Evolutionary conservation across 108 stramenopile genomes (phyloP).

Genomic region (Pseudonitzschia delicatissima): DNA sequence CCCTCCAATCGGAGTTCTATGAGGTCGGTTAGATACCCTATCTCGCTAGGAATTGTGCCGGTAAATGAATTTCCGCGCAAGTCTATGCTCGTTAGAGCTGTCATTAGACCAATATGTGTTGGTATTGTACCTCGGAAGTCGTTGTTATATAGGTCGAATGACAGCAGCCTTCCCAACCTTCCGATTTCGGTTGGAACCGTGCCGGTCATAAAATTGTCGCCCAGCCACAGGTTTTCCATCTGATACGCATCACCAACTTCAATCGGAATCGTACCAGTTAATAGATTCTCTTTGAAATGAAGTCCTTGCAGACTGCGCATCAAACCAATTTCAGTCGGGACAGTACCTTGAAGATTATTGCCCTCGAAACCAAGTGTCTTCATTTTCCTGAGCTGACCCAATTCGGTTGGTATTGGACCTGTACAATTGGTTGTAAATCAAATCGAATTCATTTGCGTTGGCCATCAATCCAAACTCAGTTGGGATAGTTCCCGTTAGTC

Average conservation of each 20-base stretch:
- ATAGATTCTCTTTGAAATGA: not conserved
- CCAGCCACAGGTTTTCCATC: not conserved
- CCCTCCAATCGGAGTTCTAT: not conserved
- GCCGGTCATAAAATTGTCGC: not conserved
- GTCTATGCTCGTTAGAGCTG: constrained; percentile 12
- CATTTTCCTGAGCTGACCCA: constrained; percentile 7
- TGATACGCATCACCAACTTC: not conserved
- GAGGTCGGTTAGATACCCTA: constrained; percentile 39
- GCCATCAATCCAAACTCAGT: constrained; percentile 44
- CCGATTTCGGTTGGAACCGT: constrained; percentile 3
- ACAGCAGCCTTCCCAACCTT: not conserved
- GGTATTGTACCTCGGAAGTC: constrained; percentile 45
- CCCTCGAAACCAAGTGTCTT: not conserved
- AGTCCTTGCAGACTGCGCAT: not conserved
- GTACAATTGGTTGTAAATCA: constrained; percentile 18
- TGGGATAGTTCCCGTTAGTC: constrained; percentile 41
- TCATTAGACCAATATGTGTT: constrained; percentile 30
- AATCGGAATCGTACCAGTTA: not conserved
- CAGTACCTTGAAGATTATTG: not conserved
- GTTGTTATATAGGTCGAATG: constrained; percentile 19
- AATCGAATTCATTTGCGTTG: constrained; percentile 36
- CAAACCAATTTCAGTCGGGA: not conserved
- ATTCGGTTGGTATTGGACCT: constrained; percentile 19
- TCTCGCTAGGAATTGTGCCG: constrained; percentile 47
- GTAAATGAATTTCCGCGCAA: constrained; percentile 34